phyloP scores from a whole-genome alignment of 2,329 filamentous ascomycete genomes.

The Phialemoniopsis sp. region DNA sequence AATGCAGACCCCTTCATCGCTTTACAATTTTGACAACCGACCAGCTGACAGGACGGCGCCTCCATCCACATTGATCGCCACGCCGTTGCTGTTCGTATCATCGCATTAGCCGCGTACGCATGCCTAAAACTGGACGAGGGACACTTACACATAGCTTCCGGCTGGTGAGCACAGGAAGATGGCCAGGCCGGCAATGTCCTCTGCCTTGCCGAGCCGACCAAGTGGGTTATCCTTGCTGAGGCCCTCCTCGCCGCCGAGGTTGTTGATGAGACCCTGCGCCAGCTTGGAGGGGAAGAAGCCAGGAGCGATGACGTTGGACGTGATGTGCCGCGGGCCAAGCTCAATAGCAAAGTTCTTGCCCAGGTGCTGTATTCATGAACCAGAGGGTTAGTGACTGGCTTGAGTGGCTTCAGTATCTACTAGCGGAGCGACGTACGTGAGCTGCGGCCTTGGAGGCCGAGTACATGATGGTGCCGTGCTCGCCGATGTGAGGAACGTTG shows the following conservation, averaged over 20 bases:
- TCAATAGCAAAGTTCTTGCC: constrained; percentile 61
- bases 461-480: constrained; percentile 62
- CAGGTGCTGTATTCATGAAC: constrained; percentile 61
- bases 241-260: constrained; percentile 50
- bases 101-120: too few relatives aligned
- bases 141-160: constrained; percentile 42
- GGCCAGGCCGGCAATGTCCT: constrained; percentile 57
- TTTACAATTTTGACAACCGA: too few relatives aligned
- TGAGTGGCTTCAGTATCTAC: too few relatives aligned
- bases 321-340: constrained; percentile 59
- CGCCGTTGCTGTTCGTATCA: too few relatives aligned
- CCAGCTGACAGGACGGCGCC: too few relatives aligned
- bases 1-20: too few relatives aligned
- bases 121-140: too few relatives aligned
- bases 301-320: constrained; percentile 61
- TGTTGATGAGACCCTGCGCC: constrained; percentile 59
- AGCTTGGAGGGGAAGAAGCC: constrained; percentile 67
- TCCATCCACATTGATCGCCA: too few relatives aligned
- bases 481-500: constrained; percentile 54
- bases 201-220: constrained; percentile 47
- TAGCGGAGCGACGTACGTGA: constrained; percentile 19
- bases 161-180: constrained; percentile 53
- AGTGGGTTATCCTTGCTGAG: constrained; percentile 49
- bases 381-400: too few relatives aligned
- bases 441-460: constrained; percentile 65